A percentile compares a stretch with the other conserved stretches of the same genome.
These are phyloP conservation scores for Candida xyloterini DNA, from an alignment of 805 yeast genomes.

Conservation along the genomic window DNA sequence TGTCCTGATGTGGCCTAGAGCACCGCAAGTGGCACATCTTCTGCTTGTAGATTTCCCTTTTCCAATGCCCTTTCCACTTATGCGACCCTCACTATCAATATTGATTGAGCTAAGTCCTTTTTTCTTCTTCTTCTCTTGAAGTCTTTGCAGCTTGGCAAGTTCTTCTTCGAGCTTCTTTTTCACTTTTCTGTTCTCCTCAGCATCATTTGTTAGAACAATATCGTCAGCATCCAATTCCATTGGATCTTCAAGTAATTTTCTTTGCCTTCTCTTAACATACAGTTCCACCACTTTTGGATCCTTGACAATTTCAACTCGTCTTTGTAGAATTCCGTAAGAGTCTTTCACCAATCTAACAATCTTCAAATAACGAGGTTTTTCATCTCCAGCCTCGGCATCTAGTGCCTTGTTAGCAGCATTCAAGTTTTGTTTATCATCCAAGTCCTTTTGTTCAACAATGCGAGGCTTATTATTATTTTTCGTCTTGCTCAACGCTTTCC, in stretches of 20 bases:
- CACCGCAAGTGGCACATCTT: conserved; percentile 93
- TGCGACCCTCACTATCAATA: conserved; percentile 35
- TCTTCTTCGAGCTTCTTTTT: conserved; percentile 77
- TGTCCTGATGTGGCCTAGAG: conserved; percentile 90
- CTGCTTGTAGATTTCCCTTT: conserved; percentile 73
- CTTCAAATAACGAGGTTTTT: conserved; percentile 39
- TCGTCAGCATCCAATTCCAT: conserved; percentile 68
- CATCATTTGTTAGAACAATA: conserved; percentile 74
- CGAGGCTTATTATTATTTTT: conserved; percentile 26
- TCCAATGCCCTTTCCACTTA: conserved; percentile 67
- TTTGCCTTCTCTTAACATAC: conserved; percentile 57
- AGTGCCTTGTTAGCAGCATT: conserved; percentile 33
- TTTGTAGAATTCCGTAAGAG: conserved; percentile 79
- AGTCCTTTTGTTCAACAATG: conserved; percentile 10
- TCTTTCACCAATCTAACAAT: conserved; percentile 82
- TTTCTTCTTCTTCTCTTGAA: conserved; percentile 51
- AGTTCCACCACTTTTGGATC: conserved; percentile 89
- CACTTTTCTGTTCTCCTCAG: conserved; percentile 74
- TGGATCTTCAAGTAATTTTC: conserved; percentile 32
- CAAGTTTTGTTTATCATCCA: conserved; percentile 29
- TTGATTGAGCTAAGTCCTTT: conserved; percentile 33
- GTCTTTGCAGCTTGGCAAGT: conserved; percentile 76
- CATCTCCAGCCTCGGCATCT: conserved; percentile 30
- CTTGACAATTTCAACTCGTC: conserved; percentile 70
- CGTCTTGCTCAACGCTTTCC: conserved; percentile 48